A percentile compares a stretch with the other conserved stretches of the same genome.
These are phyloP conservation scores for Kingdonia uniflora DNA, from an alignment of 164 flowering plant genomes.

Conservation along the genomic window DNA sequence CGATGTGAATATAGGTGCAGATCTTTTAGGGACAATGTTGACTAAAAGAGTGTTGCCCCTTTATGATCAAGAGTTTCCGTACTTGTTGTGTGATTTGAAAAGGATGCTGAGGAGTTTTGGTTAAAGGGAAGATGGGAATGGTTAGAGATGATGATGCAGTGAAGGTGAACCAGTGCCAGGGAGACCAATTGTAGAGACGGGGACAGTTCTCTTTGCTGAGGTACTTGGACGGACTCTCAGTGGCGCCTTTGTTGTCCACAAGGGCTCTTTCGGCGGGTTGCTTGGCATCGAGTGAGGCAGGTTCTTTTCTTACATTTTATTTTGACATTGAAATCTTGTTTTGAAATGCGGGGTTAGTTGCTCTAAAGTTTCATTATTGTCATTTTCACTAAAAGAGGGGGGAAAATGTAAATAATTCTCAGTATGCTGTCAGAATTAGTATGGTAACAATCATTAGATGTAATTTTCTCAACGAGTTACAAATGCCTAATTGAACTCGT, in stretches of 20 bases:
- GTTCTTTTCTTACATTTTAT: constrained; percentile 67
- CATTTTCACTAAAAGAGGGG: no score
- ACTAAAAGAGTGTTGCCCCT: constrained; percentile 89
- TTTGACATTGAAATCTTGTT: no score
- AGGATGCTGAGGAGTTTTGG: constrained; percentile 62
- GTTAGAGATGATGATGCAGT: constrained; percentile 61
- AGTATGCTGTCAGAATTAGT: no score
- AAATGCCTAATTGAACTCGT: no score
- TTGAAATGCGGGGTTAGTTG: no score
- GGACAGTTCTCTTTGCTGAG: constrained; percentile 84
- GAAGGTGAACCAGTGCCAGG: constrained; percentile 28
- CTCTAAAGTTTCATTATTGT: no score
- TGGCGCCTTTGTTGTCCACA: constrained; percentile 90
- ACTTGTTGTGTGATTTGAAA: constrained; percentile 54
- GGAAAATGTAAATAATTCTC: no score
- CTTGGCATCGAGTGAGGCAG: constrained; percentile 99
- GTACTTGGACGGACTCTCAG: constrained; percentile 90
- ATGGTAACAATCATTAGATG: no score
- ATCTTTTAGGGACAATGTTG: constrained; percentile 81
- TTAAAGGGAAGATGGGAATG: constrained; percentile 70
- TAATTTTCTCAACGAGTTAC: no score
- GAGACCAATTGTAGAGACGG: constrained; percentile 73
- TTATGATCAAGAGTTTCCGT: constrained; percentile 64
- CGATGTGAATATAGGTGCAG: constrained; percentile 89
- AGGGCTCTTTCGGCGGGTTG: constrained; percentile 61